Conservation (phyloP, 495 filamentous ascomycete genomes). For the Penicillium cinerascens region DNA sequence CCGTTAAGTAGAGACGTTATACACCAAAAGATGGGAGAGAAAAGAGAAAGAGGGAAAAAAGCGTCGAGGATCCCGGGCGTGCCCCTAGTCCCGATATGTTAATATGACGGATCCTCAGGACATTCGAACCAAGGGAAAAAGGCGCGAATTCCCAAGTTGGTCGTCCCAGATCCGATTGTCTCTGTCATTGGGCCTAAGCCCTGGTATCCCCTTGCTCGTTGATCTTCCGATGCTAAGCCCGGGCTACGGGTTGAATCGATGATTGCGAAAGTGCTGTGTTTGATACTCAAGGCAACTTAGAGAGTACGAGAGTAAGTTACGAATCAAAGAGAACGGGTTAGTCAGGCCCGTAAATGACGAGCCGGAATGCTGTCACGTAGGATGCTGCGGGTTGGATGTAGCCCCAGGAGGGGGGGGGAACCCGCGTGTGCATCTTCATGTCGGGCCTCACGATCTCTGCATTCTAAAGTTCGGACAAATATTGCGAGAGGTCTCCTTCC, state of each 20-base stretch:
- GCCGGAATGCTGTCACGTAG: conserved; percentile 25
- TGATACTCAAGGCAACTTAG: not conserved
- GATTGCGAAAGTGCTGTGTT: not conserved
- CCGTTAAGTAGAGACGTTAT: not conserved
- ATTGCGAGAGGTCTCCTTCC: conserved; percentile 19
- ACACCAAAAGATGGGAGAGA: conserved; percentile 17
- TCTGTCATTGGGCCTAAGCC: too few relatives aligned
- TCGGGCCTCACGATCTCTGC: conserved; percentile 2
- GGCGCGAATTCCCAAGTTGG: conserved; percentile 4
- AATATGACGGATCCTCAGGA: conserved; percentile 48
- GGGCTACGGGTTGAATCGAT: not conserved
- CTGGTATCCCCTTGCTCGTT: conserved; percentile 3
- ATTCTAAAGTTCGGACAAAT: conserved; percentile 2
- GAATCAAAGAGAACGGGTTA: not conserved
- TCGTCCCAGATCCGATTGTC: conserved; percentile 7
- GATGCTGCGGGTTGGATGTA: conserved; percentile 5
- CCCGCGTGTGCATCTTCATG: not conserved
- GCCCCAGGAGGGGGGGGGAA: not conserved
- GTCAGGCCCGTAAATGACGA: conserved; percentile 5
- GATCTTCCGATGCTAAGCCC: not conserved
- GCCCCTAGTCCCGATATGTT: conserved; percentile 49
- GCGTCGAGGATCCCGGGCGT: conserved; percentile 39
- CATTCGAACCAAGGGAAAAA: conserved; percentile 32
- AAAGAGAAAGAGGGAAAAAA: conserved; percentile 26
- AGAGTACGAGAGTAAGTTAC: not conserved